Evolutionary conservation across 176 grass and related monocot genomes (phyloP).

Genomic region (Eremochloa ophiuroides): DNA sequence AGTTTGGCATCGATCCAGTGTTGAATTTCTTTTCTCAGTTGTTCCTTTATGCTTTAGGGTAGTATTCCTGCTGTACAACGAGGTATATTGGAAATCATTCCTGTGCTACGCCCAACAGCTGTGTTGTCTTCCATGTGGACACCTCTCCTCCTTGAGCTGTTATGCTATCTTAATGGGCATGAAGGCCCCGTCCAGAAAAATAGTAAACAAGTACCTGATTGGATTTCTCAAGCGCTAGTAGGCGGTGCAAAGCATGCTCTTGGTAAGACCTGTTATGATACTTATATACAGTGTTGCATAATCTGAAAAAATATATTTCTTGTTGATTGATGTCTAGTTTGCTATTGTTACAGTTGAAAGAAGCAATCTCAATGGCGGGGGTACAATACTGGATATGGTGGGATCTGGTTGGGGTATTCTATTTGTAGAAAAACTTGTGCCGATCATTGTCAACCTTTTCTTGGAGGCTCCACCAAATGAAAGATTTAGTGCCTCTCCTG

Average conservation of each 20-base stretch:
- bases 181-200: slow-evolving; percentile 51
- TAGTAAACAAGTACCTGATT: slow-evolving; percentile 37
- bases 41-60: slow-evolving; percentile 55
- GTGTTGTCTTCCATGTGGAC: slow-evolving; percentile 76
- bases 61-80: slow-evolving; percentile 65
- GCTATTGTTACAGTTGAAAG: slow-evolving; percentile 38
- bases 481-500: slow-evolving; percentile 70
- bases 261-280: slow-evolving; percentile 37
- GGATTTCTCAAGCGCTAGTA: slow-evolving; percentile 27
- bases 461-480: slow-evolving; percentile 79
- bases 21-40: slow-evolving; percentile 15
- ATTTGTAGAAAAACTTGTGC: slow-evolving; percentile 90
- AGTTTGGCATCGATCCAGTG: neutral
- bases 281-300: slow-evolving; percentile 7
- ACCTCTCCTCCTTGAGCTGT: slow-evolving; percentile 65
- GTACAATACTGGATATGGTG: slow-evolving; percentile 34
- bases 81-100: slow-evolving; percentile 91
- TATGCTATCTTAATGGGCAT: slow-evolving; percentile 79
- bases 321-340: slow-evolving; percentile 29
- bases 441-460: slow-evolving; percentile 79
- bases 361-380: slow-evolving; percentile 32
- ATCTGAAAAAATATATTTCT: slow-evolving; percentile 4
- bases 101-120: slow-evolving; percentile 61
- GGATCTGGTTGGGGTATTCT: slow-evolving; percentile 63
- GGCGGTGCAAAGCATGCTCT: slow-evolving; percentile 17